Percentiles rank a stretch among this genome's conserved stretches.
Evolutionary conservation across 495 filamentous ascomycete species (phyloP).

Genomic region (Symbiotaphrina buchneri): DNA sequence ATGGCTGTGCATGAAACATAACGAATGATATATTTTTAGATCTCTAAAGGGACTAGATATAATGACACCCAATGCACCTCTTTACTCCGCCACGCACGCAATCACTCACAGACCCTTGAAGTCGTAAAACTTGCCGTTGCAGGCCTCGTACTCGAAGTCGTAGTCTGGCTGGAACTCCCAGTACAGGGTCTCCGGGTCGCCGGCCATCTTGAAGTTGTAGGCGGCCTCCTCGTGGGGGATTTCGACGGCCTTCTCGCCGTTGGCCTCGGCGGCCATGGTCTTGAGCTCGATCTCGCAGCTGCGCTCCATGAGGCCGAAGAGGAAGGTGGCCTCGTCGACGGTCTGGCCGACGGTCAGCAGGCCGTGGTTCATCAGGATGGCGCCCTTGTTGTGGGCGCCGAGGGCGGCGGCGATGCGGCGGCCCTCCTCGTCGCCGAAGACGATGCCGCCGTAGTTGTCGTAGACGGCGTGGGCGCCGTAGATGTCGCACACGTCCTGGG

Average conservation of each 20-base stretch:
- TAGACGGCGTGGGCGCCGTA: slow-evolving; percentile 27
- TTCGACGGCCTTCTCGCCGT: slow-evolving; percentile 15
- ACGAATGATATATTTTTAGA: too few species aligned
- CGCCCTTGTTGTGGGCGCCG: background rate
- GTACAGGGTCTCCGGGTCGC: slow-evolving; percentile 19
- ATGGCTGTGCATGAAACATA: too few species aligned
- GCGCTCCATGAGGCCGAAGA: slow-evolving; percentile 26
- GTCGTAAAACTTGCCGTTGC: too few species aligned
- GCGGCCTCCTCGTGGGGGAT: slow-evolving; percentile 27
- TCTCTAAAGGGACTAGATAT: too few species aligned
- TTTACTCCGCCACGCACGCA: too few species aligned
- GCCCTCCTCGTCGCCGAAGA: slow-evolving; percentile 26
- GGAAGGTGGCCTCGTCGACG: slow-evolving; percentile 29
- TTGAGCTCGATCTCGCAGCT: slow-evolving; percentile 25
- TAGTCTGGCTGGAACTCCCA: slow-evolving; percentile 22
- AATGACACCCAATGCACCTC: too few species aligned
- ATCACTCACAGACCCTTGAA: too few species aligned
- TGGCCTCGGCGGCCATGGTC: slow-evolving; percentile 23
- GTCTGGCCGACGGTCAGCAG: slow-evolving; percentile 27
- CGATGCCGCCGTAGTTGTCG: slow-evolving; percentile 29
- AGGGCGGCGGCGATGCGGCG: slow-evolving; percentile 7
- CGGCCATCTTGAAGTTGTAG: slow-evolving; percentile 27
- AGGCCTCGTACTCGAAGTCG: slow-evolving; percentile 21
- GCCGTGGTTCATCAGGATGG: slow-evolving; percentile 8
- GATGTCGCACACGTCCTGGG: slow-evolving; percentile 32